These are phyloP conservation scores for Tylopilus rubrobrunneus DNA, from an alignment of 768 basidiomycete genomes.

Conservation along the genomic window DNA sequence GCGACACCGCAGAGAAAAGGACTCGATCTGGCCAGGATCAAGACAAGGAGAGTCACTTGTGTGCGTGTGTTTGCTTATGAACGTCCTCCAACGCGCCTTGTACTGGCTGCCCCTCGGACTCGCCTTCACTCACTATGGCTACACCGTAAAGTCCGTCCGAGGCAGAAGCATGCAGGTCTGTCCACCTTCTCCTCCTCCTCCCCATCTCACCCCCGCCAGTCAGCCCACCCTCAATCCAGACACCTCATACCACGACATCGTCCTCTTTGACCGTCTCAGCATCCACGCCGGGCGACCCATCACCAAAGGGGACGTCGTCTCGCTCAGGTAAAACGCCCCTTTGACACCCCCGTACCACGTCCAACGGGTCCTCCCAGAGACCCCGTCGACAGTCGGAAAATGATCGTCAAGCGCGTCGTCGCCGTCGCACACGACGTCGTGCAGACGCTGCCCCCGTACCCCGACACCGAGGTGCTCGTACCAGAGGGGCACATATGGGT, in stretches of 20 bases:
- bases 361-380: conserved; percentile 39
- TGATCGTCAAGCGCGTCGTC: conserved; percentile 63
- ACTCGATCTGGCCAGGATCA: too few relatives aligned
- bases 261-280: conserved; percentile 54
- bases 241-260: conserved; percentile 61
- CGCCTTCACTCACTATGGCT: conserved; percentile 47
- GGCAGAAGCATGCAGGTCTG: conserved; percentile 75
- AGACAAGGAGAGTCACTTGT: too few relatives aligned
- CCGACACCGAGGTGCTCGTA: conserved; percentile 48
- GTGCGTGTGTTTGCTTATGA: neutral
- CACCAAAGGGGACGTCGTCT: conserved; percentile 60
- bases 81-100: conserved; percentile 18
- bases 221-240: conserved; percentile 73
- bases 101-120: conserved; percentile 59
- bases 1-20: too few relatives aligned
- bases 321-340: conserved; percentile 42
- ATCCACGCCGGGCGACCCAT: conserved; percentile 35
- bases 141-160: conserved; percentile 48
- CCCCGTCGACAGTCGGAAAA: conserved; percentile 48
- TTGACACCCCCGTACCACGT: too few relatives aligned
- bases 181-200: neutral
- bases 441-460: conserved; percentile 66
- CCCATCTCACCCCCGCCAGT: conserved; percentile 35
- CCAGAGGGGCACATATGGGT: conserved; percentile 71
- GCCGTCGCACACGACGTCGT: conserved; percentile 62